Conservation (phyloP, 495 filamentous ascomycete species). For the Penicillium psychrofluorescens region DNA sequence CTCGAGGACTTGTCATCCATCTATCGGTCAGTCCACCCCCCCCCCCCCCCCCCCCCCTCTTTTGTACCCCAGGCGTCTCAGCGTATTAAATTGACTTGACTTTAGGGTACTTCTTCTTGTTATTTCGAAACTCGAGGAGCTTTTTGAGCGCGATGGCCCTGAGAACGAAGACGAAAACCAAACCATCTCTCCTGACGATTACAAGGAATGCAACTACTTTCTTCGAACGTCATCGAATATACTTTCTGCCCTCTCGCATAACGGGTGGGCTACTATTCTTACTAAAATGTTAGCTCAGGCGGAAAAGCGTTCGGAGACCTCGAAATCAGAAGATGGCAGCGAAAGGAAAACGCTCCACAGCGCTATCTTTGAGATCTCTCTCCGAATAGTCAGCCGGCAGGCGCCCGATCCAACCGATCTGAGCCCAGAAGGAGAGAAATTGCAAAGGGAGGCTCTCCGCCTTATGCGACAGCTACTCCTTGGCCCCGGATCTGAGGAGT, state of each 20-base stretch:
- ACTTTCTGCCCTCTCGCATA: conserved; percentile 41
- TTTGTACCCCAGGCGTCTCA: neutral
- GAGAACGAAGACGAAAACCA: conserved; percentile 7
- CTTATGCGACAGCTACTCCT: conserved; percentile 70
- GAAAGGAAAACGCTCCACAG: conserved; percentile 31
- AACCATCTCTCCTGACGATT: conserved; percentile 47
- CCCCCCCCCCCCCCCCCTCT: neutral
- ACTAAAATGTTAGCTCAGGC: conserved; percentile 22
- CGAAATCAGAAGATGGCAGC: conserved; percentile 15
- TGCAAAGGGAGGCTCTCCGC: conserved; percentile 64
- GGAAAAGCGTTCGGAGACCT: conserved; percentile 23
- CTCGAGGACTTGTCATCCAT: conserved; percentile 60
- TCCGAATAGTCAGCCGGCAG: conserved; percentile 25
- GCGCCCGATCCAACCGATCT: conserved; percentile 2
- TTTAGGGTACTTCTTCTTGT: conserved; percentile 37
- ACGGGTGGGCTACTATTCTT: conserved; percentile 34
- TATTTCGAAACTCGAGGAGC: conserved; percentile 28
- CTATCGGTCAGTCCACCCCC: conserved; percentile 23
- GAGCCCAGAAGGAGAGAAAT: conserved; percentile 23
- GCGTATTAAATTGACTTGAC: conserved; percentile 6
- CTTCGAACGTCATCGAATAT: conserved; percentile 67
- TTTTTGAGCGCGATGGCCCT: conserved; percentile 21
- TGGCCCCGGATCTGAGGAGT: conserved; percentile 56
- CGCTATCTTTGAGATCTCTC: conserved; percentile 27
- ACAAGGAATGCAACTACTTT: conserved; percentile 72